Percentiles rank a stretch among this genome's conserved stretches.
These are phyloP conservation scores for Seiridium unicorne DNA, from an alignment of 2,329 filamentous ascomycete genomes.

Conservation along the genomic window DNA sequence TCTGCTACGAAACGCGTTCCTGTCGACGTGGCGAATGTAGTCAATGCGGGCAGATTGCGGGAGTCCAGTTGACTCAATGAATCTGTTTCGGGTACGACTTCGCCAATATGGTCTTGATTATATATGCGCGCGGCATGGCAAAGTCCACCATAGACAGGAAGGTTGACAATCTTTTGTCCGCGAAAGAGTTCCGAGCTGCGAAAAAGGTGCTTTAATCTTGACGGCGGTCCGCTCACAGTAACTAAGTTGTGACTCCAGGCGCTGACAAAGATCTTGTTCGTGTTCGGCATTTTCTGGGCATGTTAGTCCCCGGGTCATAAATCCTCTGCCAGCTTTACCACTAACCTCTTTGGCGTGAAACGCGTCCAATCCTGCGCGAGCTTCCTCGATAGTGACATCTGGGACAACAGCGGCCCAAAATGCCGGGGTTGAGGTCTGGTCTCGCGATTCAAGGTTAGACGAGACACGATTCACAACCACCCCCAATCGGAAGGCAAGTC, in stretches of 20 bases:
- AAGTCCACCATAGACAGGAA: slow-evolving; percentile 36
- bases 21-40: slow-evolving; percentile 22
- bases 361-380: slow-evolving; percentile 36
- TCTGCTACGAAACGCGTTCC: slow-evolving; percentile 22
- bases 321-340: too few species aligned
- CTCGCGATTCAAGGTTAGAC: slow-evolving; percentile 35
- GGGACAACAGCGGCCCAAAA: slow-evolving; percentile 42
- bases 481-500: slow-evolving; percentile 45
- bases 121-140: slow-evolving; percentile 42
- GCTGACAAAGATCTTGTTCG: slow-evolving; percentile 40
- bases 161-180: slow-evolving; percentile 22
- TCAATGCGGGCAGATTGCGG: slow-evolving; percentile 42
- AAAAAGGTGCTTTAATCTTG: slow-evolving; percentile 27
- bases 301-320: too few species aligned
- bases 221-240: slow-evolving; percentile 36
- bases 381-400: slow-evolving; percentile 26
- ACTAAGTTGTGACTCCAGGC: slow-evolving; percentile 28
- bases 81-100: slow-evolving; percentile 15
- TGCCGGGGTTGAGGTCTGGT: slow-evolving; percentile 17
- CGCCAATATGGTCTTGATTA: slow-evolving; percentile 21
- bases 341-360: slow-evolving; percentile 17
- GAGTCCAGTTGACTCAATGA: slow-evolving; percentile 17
- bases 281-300: slow-evolving; percentile 19
- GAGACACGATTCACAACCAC: slow-evolving; percentile 41
- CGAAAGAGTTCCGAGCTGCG: slow-evolving; percentile 26